phyloP scores from a whole-genome alignment of 352 stramenopile genomes.

The Globisporangium perplexum region DNA sequence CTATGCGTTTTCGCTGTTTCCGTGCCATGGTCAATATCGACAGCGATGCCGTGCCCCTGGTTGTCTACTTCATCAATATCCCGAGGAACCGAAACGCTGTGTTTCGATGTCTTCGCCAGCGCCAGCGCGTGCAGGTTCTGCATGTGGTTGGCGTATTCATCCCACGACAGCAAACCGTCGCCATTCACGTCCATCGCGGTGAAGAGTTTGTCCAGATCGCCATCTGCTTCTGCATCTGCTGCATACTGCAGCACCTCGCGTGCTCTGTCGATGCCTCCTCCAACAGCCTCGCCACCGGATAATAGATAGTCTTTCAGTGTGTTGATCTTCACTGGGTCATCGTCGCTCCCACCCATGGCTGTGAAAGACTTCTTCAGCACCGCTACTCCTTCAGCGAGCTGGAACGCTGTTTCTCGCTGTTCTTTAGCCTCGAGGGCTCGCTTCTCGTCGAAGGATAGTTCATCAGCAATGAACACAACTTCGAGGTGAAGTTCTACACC shows the following conservation, averaged over 20 bases:
- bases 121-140: slow-evolving; percentile 39
- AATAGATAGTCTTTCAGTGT: slow-evolving; percentile 23
- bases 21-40: too few relatives aligned
- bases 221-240: slow-evolving; percentile 27
- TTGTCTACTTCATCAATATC: too few relatives aligned
- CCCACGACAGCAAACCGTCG: slow-evolving; percentile 45
- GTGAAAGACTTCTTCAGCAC: slow-evolving; percentile 37
- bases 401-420: slow-evolving; percentile 15
- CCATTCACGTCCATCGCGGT: slow-evolving; percentile 42
- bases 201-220: slow-evolving; percentile 41
- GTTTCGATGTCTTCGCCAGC: slow-evolving; percentile 17
- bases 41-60: too few relatives aligned
- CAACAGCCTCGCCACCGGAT: not conserved
- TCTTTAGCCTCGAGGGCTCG: slow-evolving; percentile 14
- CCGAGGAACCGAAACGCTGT: too few relatives aligned
- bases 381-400: slow-evolving; percentile 32
- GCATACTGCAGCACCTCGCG: slow-evolving; percentile 28
- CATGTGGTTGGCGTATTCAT: slow-evolving; percentile 44
- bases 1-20: too few relatives aligned
- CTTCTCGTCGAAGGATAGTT: slow-evolving; percentile 18
- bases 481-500: slow-evolving; percentile 10
- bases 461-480: slow-evolving; percentile 16
- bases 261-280: slow-evolving; percentile 1
- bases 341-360: slow-evolving; percentile 28
- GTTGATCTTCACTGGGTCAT: slow-evolving; percentile 22